Conservation (phyloP, 1,139 yeast genomes). For the Pichia sp. region DNA sequence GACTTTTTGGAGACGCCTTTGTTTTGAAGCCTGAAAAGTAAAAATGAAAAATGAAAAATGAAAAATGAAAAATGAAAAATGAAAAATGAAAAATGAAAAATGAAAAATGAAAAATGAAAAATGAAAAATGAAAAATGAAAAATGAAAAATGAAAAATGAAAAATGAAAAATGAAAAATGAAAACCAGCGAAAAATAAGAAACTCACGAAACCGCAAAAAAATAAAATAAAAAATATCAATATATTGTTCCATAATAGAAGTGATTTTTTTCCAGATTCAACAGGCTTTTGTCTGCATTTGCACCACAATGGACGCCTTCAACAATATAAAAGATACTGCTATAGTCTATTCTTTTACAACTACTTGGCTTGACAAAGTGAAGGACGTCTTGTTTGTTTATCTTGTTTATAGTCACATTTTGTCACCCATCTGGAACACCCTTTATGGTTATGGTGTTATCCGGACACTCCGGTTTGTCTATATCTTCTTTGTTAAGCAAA, state of each 20-base stretch:
- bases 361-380: background rate
- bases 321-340: background rate
- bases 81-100: no score
- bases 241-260: background rate
- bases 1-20: no score
- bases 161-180: no score
- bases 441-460: constrained; percentile 23
- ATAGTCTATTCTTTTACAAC: constrained; percentile 2
- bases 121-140: no score
- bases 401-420: constrained; percentile 1
- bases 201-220: no score
- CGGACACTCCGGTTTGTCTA: constrained; percentile 8
- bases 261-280: background rate
- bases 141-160: background rate
- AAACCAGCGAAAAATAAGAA: no score
- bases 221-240: background rate
- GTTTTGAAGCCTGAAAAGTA: no score
- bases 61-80: no score
- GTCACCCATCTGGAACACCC: constrained; percentile 1
- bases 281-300: background rate
- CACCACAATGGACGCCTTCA: background rate
- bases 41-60: no score
- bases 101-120: no score
- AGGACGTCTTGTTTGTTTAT: constrained; percentile 8
- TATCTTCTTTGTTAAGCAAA: constrained; percentile 1